Evolutionary conservation across 2,329 filamentous ascomycete genomes (phyloP).

Genomic region (Hirsutella rhossiliensis): DNA sequence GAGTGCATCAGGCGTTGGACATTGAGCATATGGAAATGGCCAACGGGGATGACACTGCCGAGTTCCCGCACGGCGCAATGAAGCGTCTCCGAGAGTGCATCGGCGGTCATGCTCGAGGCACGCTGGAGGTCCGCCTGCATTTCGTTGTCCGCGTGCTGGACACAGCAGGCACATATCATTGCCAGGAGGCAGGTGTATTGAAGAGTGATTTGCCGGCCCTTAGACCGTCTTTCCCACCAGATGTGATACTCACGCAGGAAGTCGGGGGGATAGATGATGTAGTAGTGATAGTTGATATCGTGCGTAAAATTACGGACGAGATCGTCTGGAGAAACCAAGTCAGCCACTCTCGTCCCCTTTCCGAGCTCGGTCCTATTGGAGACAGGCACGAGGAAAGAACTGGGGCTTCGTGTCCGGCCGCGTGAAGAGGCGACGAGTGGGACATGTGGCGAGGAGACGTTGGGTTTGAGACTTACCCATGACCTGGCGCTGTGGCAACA

Average conservation of each 20-base stretch:
- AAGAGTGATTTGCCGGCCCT: constrained; percentile 10
- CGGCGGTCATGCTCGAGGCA: constrained; percentile 8
- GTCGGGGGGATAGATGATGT: constrained; percentile 17
- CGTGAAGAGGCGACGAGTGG: too few relatives aligned
- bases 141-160: constrained; percentile 14
- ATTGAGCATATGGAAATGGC: constrained; percentile 15
- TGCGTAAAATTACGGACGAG: constrained; percentile 16
- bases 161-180: constrained; percentile 15
- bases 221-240: constrained; percentile 15
- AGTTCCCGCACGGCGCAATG: constrained; percentile 14
- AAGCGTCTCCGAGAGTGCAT: constrained; percentile 12
- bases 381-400: background rate
- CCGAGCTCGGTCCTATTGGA: too few relatives aligned
- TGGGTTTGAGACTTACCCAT: constrained; percentile 10
- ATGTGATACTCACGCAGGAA: constrained; percentile 17
- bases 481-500: constrained; percentile 12
- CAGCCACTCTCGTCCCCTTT: background rate
- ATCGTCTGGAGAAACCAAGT: constrained; percentile 8
- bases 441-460: too few relatives aligned
- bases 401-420: too few relatives aligned
- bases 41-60: constrained; percentile 12
- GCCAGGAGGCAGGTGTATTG: constrained; percentile 17
- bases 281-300: constrained; percentile 20
- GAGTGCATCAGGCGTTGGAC: constrained; percentile 18
- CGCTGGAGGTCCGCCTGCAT: constrained; percentile 9